Percentiles rank a stretch among this genome's conserved stretches.
Evolutionary conservation across 2,329 filamentous ascomycete species (phyloP).

Genomic region (Truncatella angustata): DNA sequence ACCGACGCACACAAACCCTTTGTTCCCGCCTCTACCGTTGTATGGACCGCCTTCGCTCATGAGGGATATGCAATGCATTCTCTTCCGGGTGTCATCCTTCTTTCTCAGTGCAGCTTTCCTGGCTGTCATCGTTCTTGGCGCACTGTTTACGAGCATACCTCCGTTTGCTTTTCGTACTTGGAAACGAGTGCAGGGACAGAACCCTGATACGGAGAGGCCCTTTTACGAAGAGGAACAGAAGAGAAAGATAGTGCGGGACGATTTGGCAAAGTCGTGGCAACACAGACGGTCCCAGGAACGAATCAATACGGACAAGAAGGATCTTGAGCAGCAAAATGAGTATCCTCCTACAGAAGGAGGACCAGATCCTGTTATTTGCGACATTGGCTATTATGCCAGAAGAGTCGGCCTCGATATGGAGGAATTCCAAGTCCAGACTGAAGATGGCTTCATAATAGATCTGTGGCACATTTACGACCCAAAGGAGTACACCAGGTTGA

Average conservation of each 20-base stretch:
- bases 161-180: conserved; percentile 46
- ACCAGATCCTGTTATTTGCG: conserved; percentile 72
- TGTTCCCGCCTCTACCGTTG: conserved; percentile 81
- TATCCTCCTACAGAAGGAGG: conserved; percentile 78
- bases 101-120: conserved; percentile 78
- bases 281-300: conserved; percentile 35
- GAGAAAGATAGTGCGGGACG: conserved; percentile 52
- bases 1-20: conserved; percentile 69
- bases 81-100: conserved; percentile 67
- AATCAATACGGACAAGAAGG: conserved; percentile 40
- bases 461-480: conserved; percentile 91
- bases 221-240: conserved; percentile 73
- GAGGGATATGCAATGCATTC: conserved; percentile 63
- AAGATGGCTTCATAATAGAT: conserved; percentile 88
- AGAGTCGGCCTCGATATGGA: conserved; percentile 86
- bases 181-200: conserved; percentile 53
- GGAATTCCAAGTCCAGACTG: conserved; percentile 80
- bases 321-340: conserved; percentile 43
- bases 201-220: conserved; percentile 60
- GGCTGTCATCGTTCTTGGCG: conserved; percentile 70
- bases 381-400: conserved; percentile 82
- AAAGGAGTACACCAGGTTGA: conserved; percentile 59
- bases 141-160: conserved; percentile 66
- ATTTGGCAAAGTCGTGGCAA: conserved; percentile 64
- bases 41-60: conserved; percentile 72